Percentiles rank a stretch among this genome's conserved stretches.
Conservation (phyloP, 805 yeast genomes). For the Ogataea thermomethanolica region DNA sequence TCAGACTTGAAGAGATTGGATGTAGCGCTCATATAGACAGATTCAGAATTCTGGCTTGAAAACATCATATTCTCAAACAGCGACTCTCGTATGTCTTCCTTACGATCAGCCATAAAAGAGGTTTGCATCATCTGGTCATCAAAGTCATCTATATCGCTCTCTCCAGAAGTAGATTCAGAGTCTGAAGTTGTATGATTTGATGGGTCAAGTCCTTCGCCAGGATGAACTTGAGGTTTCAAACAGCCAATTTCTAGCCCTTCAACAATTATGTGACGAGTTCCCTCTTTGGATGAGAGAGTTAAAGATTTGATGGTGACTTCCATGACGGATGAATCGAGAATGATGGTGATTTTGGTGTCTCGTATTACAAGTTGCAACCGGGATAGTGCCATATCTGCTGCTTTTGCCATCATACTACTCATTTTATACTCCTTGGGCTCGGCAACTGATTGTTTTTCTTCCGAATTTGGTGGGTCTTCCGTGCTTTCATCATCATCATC, state of each 20-base stretch:
- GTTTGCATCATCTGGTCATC: slow-evolving; percentile 37
- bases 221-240: slow-evolving; percentile 38
- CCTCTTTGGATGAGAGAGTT: slow-evolving; percentile 41
- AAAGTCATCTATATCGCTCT: slow-evolving; percentile 32
- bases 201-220: slow-evolving; percentile 25
- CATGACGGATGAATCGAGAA: slow-evolving; percentile 42
- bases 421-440: slow-evolving; percentile 34
- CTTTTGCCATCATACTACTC: slow-evolving; percentile 56
- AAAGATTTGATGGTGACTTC: slow-evolving; percentile 34
- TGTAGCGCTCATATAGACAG: slow-evolving; percentile 80
- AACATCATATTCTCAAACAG: slow-evolving; percentile 57
- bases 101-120: slow-evolving; percentile 30
- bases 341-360: slow-evolving; percentile 45
- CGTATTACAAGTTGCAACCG: slow-evolving; percentile 50
- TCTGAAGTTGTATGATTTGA: slow-evolving; percentile 1
- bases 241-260: slow-evolving; percentile 40
- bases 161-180: slow-evolving; percentile 23
- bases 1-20: slow-evolving; percentile 41
- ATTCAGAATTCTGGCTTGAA: slow-evolving; percentile 65
- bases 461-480: slow-evolving; percentile 6
- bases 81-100: slow-evolving; percentile 31
- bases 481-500: slow-evolving; percentile 28
- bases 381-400: slow-evolving; percentile 65
- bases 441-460: slow-evolving; percentile 1
- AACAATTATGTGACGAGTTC: slow-evolving; percentile 40